Evolutionary conservation across 345 rosid genomes (phyloP), one percentile per base, ranked within the genome.

Genomic region (Salix exigua): DNA sequence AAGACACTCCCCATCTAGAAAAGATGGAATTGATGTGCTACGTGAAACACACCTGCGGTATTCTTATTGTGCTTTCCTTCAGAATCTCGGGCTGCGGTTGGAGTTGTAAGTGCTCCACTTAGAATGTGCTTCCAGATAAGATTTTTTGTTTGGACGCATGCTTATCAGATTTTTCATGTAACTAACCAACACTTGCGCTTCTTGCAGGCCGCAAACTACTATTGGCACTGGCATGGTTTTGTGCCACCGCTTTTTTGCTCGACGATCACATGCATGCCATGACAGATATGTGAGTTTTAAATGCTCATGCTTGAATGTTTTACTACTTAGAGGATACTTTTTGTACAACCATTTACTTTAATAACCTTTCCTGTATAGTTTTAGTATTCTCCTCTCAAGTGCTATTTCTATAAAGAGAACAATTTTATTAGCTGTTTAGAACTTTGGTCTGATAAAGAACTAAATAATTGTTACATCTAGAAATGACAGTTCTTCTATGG

Each of bases 191-290:
- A 28, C 14, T 21, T 16, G 70, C 30, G 25, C 19, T 71, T 74
- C 35, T 67, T 87, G 76, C 87, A 91, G 97, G 88, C 97, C 97
- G 3, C 94, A 87, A 73, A 86, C 97, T 37, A 90, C 97, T 16
- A 76, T 85, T 53, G 97, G 91, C 38, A 90, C 94, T 76, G 87
- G 94, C 78, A 91, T 90, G 97, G 94, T 91, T 81, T 75, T 91
- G 44, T 91, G 97, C 79, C 97, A 91, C 81, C 86, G 97, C 12
- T 91, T 91, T 79, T 91, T 91, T 79, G 81, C 88, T 48, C 94
- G 92, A 14, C 85, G 92, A 77, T 91, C 94, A 67, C 97, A 91
- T 83, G 97, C 97, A 78, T 86, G 88, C 86, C 91, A 91, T 62
- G 90, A 91, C 73, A 87, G 97, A 91, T 91, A 82, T 84, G 97